Percentiles rank a stretch among this genome's conserved stretches.
Conservation (phyloP, 495 filamentous ascomycete genomes). For the Aspergillus bridgeri region DNA sequence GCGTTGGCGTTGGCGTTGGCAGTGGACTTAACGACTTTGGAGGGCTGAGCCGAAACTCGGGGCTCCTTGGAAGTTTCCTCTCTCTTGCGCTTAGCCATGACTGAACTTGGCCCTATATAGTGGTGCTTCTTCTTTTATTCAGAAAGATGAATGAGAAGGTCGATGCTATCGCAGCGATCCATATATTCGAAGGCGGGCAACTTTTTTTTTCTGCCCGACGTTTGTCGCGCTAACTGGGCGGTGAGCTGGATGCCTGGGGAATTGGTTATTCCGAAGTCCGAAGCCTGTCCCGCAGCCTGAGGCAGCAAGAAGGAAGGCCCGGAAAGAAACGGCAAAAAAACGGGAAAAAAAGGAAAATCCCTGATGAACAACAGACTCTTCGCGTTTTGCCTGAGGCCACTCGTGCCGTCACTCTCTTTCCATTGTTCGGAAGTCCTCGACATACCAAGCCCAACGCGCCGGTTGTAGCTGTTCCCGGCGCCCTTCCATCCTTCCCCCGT, state of each 20-base stretch:
- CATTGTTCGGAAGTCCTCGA: no score
- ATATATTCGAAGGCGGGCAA: constrained; percentile 15
- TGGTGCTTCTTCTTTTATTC: constrained; percentile 9
- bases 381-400: background rate
- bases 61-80: constrained; percentile 38
- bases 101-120: constrained; percentile 13
- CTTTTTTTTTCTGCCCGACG: constrained; percentile 27
- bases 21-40: constrained; percentile 37
- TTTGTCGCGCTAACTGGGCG: constrained; percentile 9
- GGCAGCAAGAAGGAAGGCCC: background rate
- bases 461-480: background rate
- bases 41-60: constrained; percentile 22
- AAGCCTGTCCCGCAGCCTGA: no score
- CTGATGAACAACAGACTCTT: background rate
- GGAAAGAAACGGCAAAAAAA: background rate
- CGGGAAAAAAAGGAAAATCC: background rate
- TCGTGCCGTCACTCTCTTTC: background rate
- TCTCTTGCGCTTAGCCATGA: constrained; percentile 79
- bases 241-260: constrained; percentile 13
- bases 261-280: no score
- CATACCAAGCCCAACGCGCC: background rate
- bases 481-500: background rate
- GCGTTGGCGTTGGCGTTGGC: constrained; percentile 15
- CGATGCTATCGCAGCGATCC: background rate
- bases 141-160: constrained; percentile 13